A percentile compares a stretch with the other conserved stretches of the same genome.
Conservation (phyloP, 305 asterid species). For the Fraxinus sp. region DNA sequence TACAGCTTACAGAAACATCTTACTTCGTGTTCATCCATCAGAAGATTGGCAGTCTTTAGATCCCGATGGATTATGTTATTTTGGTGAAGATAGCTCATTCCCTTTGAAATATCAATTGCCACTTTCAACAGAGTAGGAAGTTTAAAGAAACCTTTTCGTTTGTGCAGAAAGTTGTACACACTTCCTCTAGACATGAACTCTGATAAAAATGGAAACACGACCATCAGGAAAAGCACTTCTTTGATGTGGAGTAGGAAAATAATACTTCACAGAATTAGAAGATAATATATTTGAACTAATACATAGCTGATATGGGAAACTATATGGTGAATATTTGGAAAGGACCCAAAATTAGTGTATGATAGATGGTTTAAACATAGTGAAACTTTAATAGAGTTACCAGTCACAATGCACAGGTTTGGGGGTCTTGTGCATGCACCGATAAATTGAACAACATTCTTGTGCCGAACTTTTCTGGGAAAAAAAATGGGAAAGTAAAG, state of each 20-base stretch:
- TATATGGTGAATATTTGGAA: not conserved
- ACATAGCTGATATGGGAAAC: not conserved
- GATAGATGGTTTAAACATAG: not conserved
- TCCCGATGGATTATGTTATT: slow-evolving; percentile 91
- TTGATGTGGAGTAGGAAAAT: not conserved
- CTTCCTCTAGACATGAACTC: slow-evolving; percentile 98
- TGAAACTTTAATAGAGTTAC: slow-evolving; percentile 31
- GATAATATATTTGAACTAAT: not conserved
- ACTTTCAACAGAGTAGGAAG: slow-evolving; percentile 85
- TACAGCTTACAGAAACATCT: slow-evolving; percentile 22
- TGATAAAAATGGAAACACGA: slow-evolving; percentile 32
- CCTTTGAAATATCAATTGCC: slow-evolving; percentile 88
- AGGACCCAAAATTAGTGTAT: not conserved
- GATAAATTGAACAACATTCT: slow-evolving; percentile 90
- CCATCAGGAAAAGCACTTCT: not conserved
- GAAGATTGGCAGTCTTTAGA: slow-evolving; percentile 92
- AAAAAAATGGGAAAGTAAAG: slow-evolving; percentile 21
- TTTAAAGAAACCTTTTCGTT: slow-evolving; percentile 86
- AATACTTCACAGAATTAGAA: not conserved
- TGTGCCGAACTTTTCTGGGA: slow-evolving; percentile 95
- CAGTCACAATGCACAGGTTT: slow-evolving; percentile 85
- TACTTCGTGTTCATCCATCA: slow-evolving; percentile 92
- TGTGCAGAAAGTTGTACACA: slow-evolving; percentile 86
- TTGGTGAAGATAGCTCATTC: slow-evolving; percentile 96
- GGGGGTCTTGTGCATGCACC: slow-evolving; percentile 97